phyloP scores from a whole-genome alignment of 1,284 basidiomycete genomes.

The Phellopilus nigrolimitatus region DNA sequence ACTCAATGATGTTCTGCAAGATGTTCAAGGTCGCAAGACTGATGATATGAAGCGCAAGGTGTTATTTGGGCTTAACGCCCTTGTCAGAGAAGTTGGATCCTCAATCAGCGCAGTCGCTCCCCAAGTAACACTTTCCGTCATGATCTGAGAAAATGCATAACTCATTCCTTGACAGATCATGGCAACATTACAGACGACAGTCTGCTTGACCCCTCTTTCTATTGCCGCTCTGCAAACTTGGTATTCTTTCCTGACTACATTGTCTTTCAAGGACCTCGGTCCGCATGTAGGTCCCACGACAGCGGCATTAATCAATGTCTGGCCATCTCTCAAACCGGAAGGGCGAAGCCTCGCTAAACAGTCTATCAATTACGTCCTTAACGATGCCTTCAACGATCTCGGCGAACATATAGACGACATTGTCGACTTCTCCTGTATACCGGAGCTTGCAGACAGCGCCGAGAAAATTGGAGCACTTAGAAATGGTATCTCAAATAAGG shows the following conservation, averaged over 20 bases:
- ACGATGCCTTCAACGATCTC: conserved; percentile 56
- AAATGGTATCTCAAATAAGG: conserved; percentile 44
- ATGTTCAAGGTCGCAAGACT: conserved; percentile 70
- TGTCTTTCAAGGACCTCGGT: conserved; percentile 72
- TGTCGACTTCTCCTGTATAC: conserved; percentile 69
- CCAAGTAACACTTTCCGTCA: conserved; percentile 55
- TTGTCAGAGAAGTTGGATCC: conserved; percentile 71
- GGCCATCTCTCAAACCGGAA: conserved; percentile 59
- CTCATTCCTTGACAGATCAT: conserved; percentile 62
- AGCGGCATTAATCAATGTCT: conserved; percentile 78
- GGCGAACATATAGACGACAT: conserved; percentile 67
- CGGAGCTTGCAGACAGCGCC: conserved; percentile 55
- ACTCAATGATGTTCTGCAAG: conserved; percentile 81
- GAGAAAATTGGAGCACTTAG: conserved; percentile 47
- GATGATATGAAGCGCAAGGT: conserved; percentile 66
- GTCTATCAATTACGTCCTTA: conserved; percentile 70
- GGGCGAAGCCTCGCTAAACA: conserved; percentile 53
- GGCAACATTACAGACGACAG: conserved; percentile 91
- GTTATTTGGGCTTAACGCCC: conserved; percentile 72
- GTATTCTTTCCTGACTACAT: conserved; percentile 71
- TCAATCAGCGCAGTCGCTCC: conserved; percentile 73
- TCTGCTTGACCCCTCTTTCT: conserved; percentile 69
- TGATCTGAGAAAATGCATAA: conserved; percentile 16
- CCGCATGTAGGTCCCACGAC: conserved; percentile 86
- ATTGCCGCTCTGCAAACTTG: conserved; percentile 81